Evolutionary conservation across 148 eudicot genomes (phyloP), one percentile per base, ranked within the genome.

Genomic region (Dianthus caryophyllus): DNA sequence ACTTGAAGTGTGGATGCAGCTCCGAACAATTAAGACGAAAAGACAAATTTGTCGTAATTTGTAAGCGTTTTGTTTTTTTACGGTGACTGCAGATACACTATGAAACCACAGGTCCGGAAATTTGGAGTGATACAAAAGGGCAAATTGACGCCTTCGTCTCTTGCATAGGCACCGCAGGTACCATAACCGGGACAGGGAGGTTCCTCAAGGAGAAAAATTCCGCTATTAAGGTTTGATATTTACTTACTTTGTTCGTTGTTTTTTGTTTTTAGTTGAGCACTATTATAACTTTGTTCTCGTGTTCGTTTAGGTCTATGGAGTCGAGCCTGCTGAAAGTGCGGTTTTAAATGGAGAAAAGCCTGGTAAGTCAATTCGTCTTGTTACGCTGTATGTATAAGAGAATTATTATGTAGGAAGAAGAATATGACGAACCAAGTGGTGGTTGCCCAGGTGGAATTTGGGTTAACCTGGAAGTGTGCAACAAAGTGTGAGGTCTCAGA

Each of bases 41-140:
- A 3, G 5, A 33, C 38, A 33, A 2, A 2, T 33, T 7, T 7
- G 50, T 30, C 29, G 43, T 53, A 21, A 33, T 31, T 33, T 64
- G 7, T 46, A 64, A 15, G 24, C 3, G 30, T 59, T 17, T 49
- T 58, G 30, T 15, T 21, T 47, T n/a, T 8, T 52, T 21, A 9
- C 46, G 53, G 54, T 6, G 26, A 14, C 26, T 80, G 18, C 77
- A 93, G 98, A 66, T 75, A 70, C 98, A 93, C 73, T 89, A 75
- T 71, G 89, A 87, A 64, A 89, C 91, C 14, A 89, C 96, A 21
- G 98, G 98, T 44, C 98, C 98, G 27, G 98, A 89, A 77, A 84
- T 93, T 29, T 93, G 98, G 98, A 87, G 75, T 29, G 87, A 73
- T 14, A 77, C 89, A 11, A 57, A 72, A 66, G 91, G 90, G 56